Base-by-base conservation (phyloP, 2,329 filamentous ascomycete species). In the Arthrobotrys entomopaga region DNA sequence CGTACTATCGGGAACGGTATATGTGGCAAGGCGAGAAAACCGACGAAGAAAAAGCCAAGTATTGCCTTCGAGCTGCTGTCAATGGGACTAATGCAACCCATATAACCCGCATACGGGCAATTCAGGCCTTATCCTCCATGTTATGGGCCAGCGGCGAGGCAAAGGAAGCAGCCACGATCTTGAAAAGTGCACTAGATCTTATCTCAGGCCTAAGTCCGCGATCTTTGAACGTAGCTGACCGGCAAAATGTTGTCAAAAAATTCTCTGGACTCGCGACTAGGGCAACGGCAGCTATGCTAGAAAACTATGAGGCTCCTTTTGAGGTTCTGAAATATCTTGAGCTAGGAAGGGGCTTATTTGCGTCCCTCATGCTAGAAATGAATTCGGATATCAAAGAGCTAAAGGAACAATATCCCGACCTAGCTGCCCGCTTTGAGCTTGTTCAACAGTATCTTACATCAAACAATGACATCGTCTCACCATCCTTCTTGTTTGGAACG, bases 261-360 rank as follows among this genome's bases (percentile, higher is more conserved):
- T 46, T 58, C 48, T 52, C 49, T 2, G 78, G 79, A 0, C n/a
- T 80, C 0, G 75, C 76, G 8, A 78, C 76, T 15, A 63, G 3
- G 3, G 26, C 77, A 29, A 76, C 78, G 1, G 78, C 79, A 19
- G 78, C 77, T 6, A 76, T 77, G 0, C 70, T 80, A 13, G 16
- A 58, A 6, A 54, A 56, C 11, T 50, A 38, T 11, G 70, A 77
- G 38, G 53, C 29, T 0, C 53, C 76, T 0, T 24, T 52, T 34
- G 34, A 42, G 10, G 79, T 77, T 0, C 19, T 80, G 0, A 24
- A 67, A n/a, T 56, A 78, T 2, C 75, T 81, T 2, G 80, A 81
- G 52, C 57, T 59, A 0, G 79, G 79, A 8, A 77, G 80, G 10
- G 78, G 78, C 1, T 63, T 80, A 2, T 22, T 81, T 24, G 65